Conservation (phyloP, 2,329 filamentous ascomycete species). For the Penicillium sp. region DNA sequence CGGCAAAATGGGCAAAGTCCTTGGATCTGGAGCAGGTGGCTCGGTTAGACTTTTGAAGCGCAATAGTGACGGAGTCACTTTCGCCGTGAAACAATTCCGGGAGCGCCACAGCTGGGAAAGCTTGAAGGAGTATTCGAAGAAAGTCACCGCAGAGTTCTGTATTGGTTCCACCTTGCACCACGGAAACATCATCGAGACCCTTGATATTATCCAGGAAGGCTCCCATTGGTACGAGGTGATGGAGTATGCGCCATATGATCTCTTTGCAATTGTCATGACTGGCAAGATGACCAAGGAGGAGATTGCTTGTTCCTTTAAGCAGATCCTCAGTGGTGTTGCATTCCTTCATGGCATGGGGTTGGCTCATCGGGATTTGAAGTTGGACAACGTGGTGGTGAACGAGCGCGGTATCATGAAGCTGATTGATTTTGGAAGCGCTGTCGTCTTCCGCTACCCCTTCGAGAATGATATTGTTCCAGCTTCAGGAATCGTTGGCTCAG, state of each 20-base stretch:
- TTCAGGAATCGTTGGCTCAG: constrained; percentile 83
- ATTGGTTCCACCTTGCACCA: constrained; percentile 96
- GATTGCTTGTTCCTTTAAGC: constrained; percentile 84
- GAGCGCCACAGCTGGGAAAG: constrained; percentile 90
- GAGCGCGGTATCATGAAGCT: constrained; percentile 98
- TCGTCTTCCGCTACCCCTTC: constrained; percentile 96
- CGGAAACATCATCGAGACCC: constrained; percentile 95
- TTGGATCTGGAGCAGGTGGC: constrained; percentile 91
- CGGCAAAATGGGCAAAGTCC: constrained; percentile 89
- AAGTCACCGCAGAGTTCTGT: constrained; percentile 96
- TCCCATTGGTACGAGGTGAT: constrained; percentile 97
- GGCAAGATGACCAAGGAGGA: constrained; percentile 94
- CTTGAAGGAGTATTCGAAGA: constrained; percentile 95
- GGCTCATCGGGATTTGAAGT: constrained; percentile 89
- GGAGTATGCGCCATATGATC: constrained; percentile 94
- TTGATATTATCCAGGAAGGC: constrained; percentile 95
- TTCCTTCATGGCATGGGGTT: constrained; percentile 95
- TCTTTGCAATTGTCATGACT: constrained; percentile 99
- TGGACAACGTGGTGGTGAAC: constrained; percentile 98
- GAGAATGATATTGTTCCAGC: constrained; percentile 83
- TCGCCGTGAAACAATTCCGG: constrained; percentile 96
- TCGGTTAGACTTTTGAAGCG: constrained; percentile 94
- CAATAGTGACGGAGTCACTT: constrained; percentile 86
- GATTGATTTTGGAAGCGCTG: constrained; percentile 97
- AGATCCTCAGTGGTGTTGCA: constrained; percentile 90